Conservation (phyloP, 2,329 filamentous ascomycete species). For the Aspergillus ochraceus region DNA sequence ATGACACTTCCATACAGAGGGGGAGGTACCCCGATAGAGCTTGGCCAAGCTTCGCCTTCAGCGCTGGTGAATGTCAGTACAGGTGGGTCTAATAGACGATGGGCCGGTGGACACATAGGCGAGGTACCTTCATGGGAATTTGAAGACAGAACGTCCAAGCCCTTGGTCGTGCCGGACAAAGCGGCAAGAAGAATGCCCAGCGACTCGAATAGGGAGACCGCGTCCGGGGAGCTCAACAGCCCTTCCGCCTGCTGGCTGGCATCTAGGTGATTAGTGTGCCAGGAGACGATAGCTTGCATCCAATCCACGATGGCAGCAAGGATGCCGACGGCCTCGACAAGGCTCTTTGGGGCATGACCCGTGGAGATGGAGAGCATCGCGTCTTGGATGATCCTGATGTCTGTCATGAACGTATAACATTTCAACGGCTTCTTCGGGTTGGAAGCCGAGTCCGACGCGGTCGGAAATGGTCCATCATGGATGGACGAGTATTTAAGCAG, state of each 20-base stretch:
- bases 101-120: not conserved
- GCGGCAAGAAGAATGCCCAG: slow-evolving; percentile 43
- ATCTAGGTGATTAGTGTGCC: slow-evolving; percentile 31
- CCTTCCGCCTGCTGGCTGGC: slow-evolving; percentile 29
- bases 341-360: slow-evolving; percentile 30
- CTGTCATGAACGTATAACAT: slow-evolving; percentile 41
- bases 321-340: slow-evolving; percentile 31
- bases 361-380: slow-evolving; percentile 40
- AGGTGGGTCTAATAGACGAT: not conserved
- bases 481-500: slow-evolving; percentile 40
- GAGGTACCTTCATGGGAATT: slow-evolving; percentile 35
- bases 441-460: slow-evolving; percentile 3
- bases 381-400: slow-evolving; percentile 44
- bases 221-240: slow-evolving; percentile 37
- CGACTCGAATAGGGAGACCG: slow-evolving; percentile 42
- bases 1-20: slow-evolving; percentile 40
- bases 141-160: slow-evolving; percentile 36
- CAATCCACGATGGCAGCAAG: slow-evolving; percentile 38
- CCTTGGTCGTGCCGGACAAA: slow-evolving; percentile 37
- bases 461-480: slow-evolving; percentile 16
- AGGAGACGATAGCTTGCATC: slow-evolving; percentile 39
- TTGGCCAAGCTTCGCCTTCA: slow-evolving; percentile 39
- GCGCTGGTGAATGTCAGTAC: slow-evolving; percentile 23
- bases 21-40: slow-evolving; percentile 42
- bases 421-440: slow-evolving; percentile 14